Evolutionary conservation across 306 rosid genomes (phyloP).

Genomic region (Erythrophleum fordii): DNA sequence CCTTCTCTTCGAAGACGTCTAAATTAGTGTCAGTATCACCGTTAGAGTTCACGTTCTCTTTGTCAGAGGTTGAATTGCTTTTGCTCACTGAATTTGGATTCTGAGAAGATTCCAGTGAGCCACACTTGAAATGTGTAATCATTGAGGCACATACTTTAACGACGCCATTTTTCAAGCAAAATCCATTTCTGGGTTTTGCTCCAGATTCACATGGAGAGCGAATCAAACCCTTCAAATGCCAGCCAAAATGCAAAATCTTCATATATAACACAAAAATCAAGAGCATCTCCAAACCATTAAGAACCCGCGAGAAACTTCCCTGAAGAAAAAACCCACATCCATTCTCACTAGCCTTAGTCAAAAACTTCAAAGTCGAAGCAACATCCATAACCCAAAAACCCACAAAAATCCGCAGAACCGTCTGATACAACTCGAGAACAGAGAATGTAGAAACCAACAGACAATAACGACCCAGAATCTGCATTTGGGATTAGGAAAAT

Average conservation of each 20-base stretch:
- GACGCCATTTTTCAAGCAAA: constrained; percentile 36
- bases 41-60: constrained; percentile 9
- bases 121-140: constrained; percentile 29
- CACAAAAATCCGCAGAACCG: constrained; percentile 32
- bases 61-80: neutral
- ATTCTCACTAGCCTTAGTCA: constrained; percentile 39
- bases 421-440: constrained; percentile 42
- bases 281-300: constrained; percentile 47
- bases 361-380: constrained; percentile 44
- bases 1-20: constrained; percentile 32
- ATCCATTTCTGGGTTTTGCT: constrained; percentile 37
- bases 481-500: constrained; percentile 43
- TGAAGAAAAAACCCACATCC: constrained; percentile 57
- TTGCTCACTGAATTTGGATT: neutral
- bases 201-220: constrained; percentile 45
- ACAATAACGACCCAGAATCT: constrained; percentile 42
- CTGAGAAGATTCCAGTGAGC: constrained; percentile 23
- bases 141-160: constrained; percentile 27
- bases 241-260: constrained; percentile 44
- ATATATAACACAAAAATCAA: constrained; percentile 44
- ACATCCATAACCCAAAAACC: constrained; percentile 47
- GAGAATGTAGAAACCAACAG: constrained; percentile 20
- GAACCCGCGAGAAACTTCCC: constrained; percentile 37
- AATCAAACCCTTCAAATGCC: constrained; percentile 32
- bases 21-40: neutral